Conservation (phyloP, 345 rosid genomes). For the Camelina neglecta region DNA sequence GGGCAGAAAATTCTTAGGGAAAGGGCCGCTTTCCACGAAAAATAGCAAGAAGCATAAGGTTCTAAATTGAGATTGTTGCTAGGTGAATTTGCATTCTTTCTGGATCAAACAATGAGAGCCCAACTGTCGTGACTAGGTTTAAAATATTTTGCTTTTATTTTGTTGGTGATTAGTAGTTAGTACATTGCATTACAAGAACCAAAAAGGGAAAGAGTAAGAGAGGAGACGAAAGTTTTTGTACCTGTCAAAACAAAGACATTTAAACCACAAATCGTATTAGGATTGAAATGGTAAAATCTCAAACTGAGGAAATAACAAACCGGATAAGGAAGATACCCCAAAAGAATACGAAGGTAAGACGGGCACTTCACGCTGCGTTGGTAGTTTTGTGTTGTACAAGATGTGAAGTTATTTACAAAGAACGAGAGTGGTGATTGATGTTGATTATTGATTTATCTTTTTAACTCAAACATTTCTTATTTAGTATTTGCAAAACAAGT, state of each 20-base stretch:
- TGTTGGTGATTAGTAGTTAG: too few species aligned
- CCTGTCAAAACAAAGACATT: not conserved
- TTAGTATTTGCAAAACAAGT: too few species aligned
- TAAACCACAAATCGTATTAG: not conserved
- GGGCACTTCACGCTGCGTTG: conserved; percentile 4
- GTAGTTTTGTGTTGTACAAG: conserved; percentile 9
- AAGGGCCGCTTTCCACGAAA: not conserved
- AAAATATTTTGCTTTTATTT: too few species aligned
- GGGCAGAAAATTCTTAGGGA: not conserved
- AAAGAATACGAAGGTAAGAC: not conserved
- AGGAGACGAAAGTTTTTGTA: not conserved
- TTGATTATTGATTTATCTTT: not conserved
- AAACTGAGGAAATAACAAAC: not conserved
- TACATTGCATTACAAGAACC: too few species aligned
- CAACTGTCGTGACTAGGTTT: too few species aligned
- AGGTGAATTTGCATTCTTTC: too few species aligned
- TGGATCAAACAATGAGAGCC: too few species aligned
- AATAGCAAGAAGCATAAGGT: not conserved
- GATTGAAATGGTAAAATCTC: not conserved
- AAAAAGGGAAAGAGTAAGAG: not conserved
- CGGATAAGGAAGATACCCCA: not conserved
- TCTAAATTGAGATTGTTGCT: not conserved
- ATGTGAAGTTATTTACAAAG: conserved; percentile 16
- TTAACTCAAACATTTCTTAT: not conserved
- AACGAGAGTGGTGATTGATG: not conserved